Evolutionary conservation across 73 alveolate species (phyloP), one percentile per base, ranked within the genome.

Genomic region (Tetrahymena borealis): DNA sequence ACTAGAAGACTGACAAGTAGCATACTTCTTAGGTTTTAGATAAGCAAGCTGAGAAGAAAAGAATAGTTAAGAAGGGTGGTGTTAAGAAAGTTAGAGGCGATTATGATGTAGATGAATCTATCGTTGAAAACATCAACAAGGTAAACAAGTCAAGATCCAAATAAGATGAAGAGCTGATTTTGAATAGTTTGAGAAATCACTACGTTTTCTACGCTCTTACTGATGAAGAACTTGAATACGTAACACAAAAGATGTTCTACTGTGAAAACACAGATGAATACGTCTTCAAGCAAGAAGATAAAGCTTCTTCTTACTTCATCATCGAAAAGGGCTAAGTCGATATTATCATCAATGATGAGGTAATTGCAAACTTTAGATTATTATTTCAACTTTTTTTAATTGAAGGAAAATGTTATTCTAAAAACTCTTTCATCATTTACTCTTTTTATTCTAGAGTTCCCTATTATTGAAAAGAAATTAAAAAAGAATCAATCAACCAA

Each of bases 281-380:
- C 90, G 96, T 97, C 28, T 96, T 97, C 24, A 94, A 96, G 78
- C 97, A 97, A 92, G 98, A 98, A 78, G 98, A 96, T 79, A 95
- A 94, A 95, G 99, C 98, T 31, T 96, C 96, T 91, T 94, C 96
- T 16, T 97, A 96, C 95, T 97, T 91, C 90, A 95, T 97, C 38
- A 94, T 97, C 36, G 96, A 96, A 94, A 94, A 94, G 41, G 99
- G 99, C 13, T 91, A 95, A 94, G 96, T 97, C 32, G 96, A 95
- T 42, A 96, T 97, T 38, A 94, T 91, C 18, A 96, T 93, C 31
- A 95, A 94, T 90, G 96, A 93, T 93, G 95, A 93, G 40, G 85
- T 60, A 60, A 20, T 24, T n/a, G 28, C n/a, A 60, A 60, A 24
- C 9, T 18, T 60, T n/a, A 60, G 2, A 24, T 60, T 3, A 60